Evolutionary conservation across 2,329 filamentous ascomycete species (phyloP).

Genomic region (Botryosphaeria dothidea): DNA sequence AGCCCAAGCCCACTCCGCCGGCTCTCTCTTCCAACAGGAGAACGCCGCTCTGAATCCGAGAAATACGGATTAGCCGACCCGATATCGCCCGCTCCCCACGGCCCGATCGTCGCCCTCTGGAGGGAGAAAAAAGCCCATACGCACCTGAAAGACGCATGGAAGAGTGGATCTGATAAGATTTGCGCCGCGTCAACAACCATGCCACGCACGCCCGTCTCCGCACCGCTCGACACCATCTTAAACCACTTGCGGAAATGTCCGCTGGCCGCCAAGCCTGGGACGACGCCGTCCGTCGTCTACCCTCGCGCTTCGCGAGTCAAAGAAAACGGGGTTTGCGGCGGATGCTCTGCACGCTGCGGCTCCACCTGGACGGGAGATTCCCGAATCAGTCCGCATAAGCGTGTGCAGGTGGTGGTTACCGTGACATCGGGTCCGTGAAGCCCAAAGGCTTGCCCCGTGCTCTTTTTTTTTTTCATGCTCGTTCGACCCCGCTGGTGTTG

Average conservation of each 20-base stretch:
- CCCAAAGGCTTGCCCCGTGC: not conserved
- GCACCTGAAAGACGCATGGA: not conserved
- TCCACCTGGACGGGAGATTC: not conserved
- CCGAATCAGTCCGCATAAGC: not conserved
- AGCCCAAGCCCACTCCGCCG: not conserved
- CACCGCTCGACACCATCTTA: not conserved
- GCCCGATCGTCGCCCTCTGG: not conserved
- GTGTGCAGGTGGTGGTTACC: not conserved
- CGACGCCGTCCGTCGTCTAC: too few species aligned
- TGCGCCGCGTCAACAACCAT: not conserved
- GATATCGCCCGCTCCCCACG: conserved; percentile 1
- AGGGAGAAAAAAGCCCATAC: not conserved
- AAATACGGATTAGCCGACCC: conserved; percentile 15
- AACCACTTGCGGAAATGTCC: not conserved
- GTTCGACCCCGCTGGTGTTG: too few species aligned
- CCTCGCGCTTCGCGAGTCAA: not conserved
- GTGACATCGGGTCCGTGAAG: not conserved
- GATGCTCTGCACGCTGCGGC: not conserved
- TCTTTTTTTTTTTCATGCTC: not conserved
- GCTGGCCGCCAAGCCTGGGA: not conserved
- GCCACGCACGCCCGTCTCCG: not conserved
- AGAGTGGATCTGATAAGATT: conserved; percentile 16
- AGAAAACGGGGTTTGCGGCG: not conserved
- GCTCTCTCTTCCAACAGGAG: not conserved
- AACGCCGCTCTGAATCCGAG: not conserved